phyloP scores from a whole-genome alignment of 164 flowering plant species.

The Chimonanthus praecox region DNA sequence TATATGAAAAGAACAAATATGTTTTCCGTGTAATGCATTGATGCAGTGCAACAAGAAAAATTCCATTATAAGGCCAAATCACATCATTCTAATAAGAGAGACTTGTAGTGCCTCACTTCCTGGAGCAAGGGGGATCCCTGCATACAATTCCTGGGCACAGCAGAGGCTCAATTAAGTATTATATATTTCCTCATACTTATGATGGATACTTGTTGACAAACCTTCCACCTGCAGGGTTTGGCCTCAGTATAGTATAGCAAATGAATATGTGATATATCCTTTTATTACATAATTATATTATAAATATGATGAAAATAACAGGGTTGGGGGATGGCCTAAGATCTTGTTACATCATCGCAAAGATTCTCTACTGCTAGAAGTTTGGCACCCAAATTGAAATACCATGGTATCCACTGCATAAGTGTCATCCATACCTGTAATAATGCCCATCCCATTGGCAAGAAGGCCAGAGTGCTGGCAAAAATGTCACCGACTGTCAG shows the following conservation, averaged over 20 bases:
- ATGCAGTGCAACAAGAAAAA: not conserved
- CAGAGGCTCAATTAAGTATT: too few species aligned
- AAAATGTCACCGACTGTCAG: constrained; percentile 87
- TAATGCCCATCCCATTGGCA: constrained; percentile 97
- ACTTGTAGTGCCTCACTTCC: too few species aligned
- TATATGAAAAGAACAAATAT: too few species aligned
- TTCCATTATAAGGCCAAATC: not conserved
- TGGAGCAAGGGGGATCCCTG: not conserved
- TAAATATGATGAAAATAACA: not conserved
- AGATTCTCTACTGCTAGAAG: not conserved
- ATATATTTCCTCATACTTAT: too few species aligned
- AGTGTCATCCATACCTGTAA: constrained; percentile 44
- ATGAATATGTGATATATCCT: not conserved
- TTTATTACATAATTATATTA: not conserved
- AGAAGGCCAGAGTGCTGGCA: constrained; percentile 76
- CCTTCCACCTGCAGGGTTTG: too few species aligned
- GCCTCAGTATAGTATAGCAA: not conserved
- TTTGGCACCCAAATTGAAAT: not conserved
- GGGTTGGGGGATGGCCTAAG: not conserved
- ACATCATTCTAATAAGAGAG: too few species aligned
- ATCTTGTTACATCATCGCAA: not conserved
- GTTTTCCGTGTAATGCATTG: not conserved
- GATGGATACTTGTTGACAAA: too few species aligned
- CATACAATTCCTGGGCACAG: too few species aligned
- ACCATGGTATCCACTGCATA: not conserved